These are phyloP conservation scores for Conringia planisiliqua DNA, from an alignment of 345 rosid species.

Conservation along the genomic window DNA sequence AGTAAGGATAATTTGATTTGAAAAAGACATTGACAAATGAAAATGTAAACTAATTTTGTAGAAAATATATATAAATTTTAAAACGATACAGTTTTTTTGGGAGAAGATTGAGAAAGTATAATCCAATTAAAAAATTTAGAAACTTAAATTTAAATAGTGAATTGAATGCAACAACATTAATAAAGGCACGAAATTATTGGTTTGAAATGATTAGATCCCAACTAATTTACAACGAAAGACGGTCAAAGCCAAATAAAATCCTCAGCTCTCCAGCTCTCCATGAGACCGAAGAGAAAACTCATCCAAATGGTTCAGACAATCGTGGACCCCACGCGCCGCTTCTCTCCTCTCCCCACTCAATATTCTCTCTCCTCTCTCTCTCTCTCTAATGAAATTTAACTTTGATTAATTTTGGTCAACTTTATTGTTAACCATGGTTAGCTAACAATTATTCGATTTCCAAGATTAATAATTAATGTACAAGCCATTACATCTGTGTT, in stretches of 20 bases:
- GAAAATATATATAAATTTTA: background rate
- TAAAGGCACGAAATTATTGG: conserved; percentile 26
- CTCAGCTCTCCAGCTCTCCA: conserved; percentile 23
- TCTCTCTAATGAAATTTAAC: conserved; percentile 21
- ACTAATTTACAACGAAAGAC: conserved; percentile 32
- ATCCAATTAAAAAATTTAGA: background rate
- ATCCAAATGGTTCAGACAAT: conserved; percentile 27
- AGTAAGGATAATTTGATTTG: background rate
- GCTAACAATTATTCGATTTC: background rate
- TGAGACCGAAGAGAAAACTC: conserved; percentile 24
- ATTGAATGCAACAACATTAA: conserved; percentile 26
- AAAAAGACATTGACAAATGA: background rate
- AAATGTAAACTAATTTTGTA: background rate
- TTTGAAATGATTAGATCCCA: conserved; percentile 37
- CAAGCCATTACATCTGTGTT: background rate
- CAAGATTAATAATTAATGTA: background rate
- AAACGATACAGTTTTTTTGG: background rate
- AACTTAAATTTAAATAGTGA: background rate
- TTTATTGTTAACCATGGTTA: conserved; percentile 33
- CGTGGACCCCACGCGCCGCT: conserved; percentile 40
- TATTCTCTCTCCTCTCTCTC: conserved; percentile 14
- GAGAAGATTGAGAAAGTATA: background rate
- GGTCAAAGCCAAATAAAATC: conserved; percentile 34
- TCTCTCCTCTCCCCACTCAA: conserved; percentile 18
- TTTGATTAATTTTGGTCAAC: conserved; percentile 33